Percentiles rank a stretch among this genome's conserved stretches.
Evolutionary conservation across 2,329 filamentous ascomycete genomes (phyloP).

Genomic region (Pseudocercospora vitis): DNA sequence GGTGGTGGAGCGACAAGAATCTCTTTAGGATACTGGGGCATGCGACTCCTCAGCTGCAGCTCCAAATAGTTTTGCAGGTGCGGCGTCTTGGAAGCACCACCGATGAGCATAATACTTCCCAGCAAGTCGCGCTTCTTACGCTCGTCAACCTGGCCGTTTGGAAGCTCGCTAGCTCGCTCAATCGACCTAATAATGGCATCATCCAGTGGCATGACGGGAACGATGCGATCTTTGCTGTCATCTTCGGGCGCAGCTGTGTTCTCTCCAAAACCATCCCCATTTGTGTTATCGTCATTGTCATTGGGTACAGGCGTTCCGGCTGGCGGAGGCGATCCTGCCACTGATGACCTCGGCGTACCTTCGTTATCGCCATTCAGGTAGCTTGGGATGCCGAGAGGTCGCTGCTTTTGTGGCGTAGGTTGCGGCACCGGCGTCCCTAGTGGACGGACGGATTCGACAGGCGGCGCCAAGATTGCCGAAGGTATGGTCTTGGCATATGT

Average conservation of each 20-base stretch:
- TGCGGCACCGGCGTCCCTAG: constrained; percentile 29
- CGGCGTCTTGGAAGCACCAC: constrained; percentile 77
- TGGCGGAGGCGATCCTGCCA: constrained; percentile 82
- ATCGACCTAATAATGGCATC: constrained; percentile 88
- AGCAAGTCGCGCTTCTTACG: constrained; percentile 90
- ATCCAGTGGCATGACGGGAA: constrained; percentile 82
- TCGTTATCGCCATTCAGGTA: constrained; percentile 68
- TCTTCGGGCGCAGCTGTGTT: constrained; percentile 10
- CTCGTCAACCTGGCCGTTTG: constrained; percentile 69
- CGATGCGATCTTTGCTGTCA: constrained; percentile 72
- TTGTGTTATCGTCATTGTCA: constrained; percentile 48
- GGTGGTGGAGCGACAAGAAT: constrained; percentile 70
- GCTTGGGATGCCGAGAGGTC: constrained; percentile 63
- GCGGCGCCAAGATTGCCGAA: constrained; percentile 42
- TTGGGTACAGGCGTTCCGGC: constrained; percentile 71
- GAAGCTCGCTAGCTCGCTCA: constrained; percentile 66
- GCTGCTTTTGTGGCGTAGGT: constrained; percentile 34
- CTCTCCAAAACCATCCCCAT: constrained; percentile 50
- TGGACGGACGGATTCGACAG: constrained; percentile 48
- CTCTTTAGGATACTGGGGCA: constrained; percentile 63
- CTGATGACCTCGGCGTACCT: constrained; percentile 78
- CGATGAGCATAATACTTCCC: constrained; percentile 86
- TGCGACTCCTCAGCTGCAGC: constrained; percentile 69
- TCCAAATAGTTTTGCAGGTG: constrained; percentile 81
- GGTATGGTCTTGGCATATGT: constrained; percentile 49